phyloP scores from a whole-genome alignment of 306 rosid species.

The Citrullus colocynthis region DNA sequence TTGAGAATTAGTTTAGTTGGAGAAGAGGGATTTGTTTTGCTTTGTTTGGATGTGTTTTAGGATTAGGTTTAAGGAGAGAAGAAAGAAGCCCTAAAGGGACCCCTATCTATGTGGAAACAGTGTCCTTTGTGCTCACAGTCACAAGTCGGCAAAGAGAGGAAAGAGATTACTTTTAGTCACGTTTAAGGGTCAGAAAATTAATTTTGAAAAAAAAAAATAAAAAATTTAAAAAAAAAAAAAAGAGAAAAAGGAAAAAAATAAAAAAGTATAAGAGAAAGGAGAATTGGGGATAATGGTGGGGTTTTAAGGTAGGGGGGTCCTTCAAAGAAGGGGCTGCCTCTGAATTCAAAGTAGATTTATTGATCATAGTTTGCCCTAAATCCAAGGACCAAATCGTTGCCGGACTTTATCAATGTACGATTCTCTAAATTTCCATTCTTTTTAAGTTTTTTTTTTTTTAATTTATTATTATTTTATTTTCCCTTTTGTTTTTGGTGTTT shows the following conservation, averaged over 20 bases:
- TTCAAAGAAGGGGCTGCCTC: slow-evolving; percentile 6
- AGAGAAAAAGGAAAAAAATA: too few species aligned
- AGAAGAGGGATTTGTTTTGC: not conserved
- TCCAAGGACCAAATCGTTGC: slow-evolving; percentile 38
- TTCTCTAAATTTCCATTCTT: slow-evolving; percentile 14
- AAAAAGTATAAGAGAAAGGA: slow-evolving; percentile 9
- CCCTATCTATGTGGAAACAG: slow-evolving; percentile 8
- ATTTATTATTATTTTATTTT: too few species aligned
- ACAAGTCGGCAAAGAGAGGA: slow-evolving; percentile 25
- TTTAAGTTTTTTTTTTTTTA: slow-evolving; percentile 27
- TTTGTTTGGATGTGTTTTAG: not conserved
- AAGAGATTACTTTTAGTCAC: slow-evolving; percentile 16
- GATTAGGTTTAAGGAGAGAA: not conserved
- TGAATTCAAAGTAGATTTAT: slow-evolving; percentile 48
- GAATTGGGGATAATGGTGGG: not conserved
- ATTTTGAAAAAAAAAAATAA: not conserved
- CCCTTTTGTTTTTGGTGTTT: slow-evolving; percentile 21
- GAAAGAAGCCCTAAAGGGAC: not conserved
- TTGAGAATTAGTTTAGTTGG: not conserved
- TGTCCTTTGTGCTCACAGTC: not conserved
- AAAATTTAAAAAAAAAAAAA: not conserved
- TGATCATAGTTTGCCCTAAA: slow-evolving; percentile 27
- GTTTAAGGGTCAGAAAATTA: slow-evolving; percentile 9
- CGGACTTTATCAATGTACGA: slow-evolving; percentile 52
- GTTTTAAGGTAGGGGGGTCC: slow-evolving; percentile 27